Conservation (phyloP, 2,329 filamentous ascomycete species). For the Monilinia polystroma region DNA sequence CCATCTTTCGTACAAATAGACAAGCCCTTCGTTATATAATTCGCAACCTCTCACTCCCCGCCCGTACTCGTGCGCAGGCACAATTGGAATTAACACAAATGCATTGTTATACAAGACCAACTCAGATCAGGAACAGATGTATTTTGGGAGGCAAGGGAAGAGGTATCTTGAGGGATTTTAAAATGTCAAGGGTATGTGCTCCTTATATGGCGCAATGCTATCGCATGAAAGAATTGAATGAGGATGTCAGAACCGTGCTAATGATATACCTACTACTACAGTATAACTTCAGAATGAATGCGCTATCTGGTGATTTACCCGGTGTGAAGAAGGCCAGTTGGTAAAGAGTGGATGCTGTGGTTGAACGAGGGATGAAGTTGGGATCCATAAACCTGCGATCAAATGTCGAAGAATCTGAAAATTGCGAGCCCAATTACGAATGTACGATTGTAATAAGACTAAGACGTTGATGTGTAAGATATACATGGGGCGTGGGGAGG, state of each 20-base stretch:
- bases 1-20: conserved; percentile 48
- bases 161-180: conserved; percentile 91
- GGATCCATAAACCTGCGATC: conserved; percentile 7
- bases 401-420: background rate
- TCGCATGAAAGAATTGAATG: background rate
- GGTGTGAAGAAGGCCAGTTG: conserved; percentile 96
- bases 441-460: conserved; percentile 5
- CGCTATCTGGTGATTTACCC: conserved; percentile 78
- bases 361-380: background rate
- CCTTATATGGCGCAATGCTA: background rate
- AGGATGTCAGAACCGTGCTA: background rate
- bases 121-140: conserved; percentile 92
- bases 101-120: conserved; percentile 92
- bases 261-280: conserved; percentile 44
- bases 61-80: conserved; percentile 81
- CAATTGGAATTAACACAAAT: conserved; percentile 92
- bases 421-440: conserved; percentile 1
- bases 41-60: conserved; percentile 83
- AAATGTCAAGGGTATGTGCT: conserved; percentile 79
- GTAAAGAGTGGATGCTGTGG: conserved; percentile 52
- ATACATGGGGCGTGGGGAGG: background rate
- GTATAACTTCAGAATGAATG: conserved; percentile 93
- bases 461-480: conserved; percentile 6
- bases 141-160: conserved; percentile 86
- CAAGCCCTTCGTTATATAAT: conserved; percentile 93